Base-by-base conservation (phyloP, 2,329 filamentous ascomycete genomes). In the Calonectria henricotiae region DNA sequence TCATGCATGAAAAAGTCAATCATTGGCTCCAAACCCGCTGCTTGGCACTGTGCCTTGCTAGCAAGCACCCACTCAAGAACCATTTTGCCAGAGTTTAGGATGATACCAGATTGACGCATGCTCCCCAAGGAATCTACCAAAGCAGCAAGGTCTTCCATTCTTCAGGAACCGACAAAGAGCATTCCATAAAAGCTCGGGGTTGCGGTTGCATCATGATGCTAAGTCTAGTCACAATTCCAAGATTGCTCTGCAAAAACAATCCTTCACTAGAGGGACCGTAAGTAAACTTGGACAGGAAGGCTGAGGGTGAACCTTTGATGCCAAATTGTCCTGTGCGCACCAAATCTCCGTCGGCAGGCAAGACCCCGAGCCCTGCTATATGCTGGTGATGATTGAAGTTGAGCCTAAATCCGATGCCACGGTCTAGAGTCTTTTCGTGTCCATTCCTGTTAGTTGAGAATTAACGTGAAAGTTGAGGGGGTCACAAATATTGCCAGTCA, bases 1-100 rank as follows among this genome's bases (percentile, higher is more conserved):
- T 58, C 51, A 11, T 58, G 51, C 51, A 58, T 58, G 35, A 58
- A 58, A 13, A 58, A 58, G 12, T 58, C 51, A 4, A 17, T 17
- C 51, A 58, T 58, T 1, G 13, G 12, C 1, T 58, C 51, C 1
- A 17, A 1, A 1, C 35, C 51, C 4, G 51, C 51, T 7, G 3
- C 51, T 25, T 13, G 27, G 27, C 27, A 30, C 7, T 8, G 51
- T 58, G 20, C 20, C 20, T 58, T 58, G 35, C 51, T 9, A 1
- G 51, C 51, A 0, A 8, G 32, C 20, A 58, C 12, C 51, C 51
- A 58, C 6, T 58, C 51, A 7, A 58, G 12, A 23, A 58, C 20
- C 20, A 20, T 20, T 20, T 20, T 20, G 20, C 20, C 20, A 20
- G 20, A 20, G 20, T n/a, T 17, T 4, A 32, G 51, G 11, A 58